A percentile compares a stretch with the other conserved stretches of the same genome.
Evolutionary conservation across 148 eudicot species (phyloP).

Genomic region (Arctostaphylos glauca): DNA sequence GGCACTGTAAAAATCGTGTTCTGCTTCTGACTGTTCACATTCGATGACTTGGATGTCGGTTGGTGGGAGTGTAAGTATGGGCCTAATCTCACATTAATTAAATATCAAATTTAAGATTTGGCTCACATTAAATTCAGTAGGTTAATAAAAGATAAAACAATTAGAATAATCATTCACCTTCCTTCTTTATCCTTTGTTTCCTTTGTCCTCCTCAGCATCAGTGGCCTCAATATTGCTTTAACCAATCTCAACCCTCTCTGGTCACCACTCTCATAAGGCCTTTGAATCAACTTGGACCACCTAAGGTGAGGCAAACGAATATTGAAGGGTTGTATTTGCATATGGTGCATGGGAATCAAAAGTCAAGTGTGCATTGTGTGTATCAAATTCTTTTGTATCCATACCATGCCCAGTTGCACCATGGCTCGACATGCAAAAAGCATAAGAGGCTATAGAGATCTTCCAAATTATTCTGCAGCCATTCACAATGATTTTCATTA

Average conservation of each 20-base stretch:
- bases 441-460: slow-evolving; percentile 60
- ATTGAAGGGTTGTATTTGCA: neutral
- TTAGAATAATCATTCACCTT: slow-evolving; percentile 43
- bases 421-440: slow-evolving; percentile 73
- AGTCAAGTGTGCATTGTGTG: neutral
- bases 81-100: slow-evolving; percentile 32
- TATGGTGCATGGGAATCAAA: neutral
- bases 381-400: neutral
- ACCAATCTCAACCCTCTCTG: slow-evolving; percentile 50
- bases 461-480: slow-evolving; percentile 67
- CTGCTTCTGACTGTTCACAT: slow-evolving; percentile 70
- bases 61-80: slow-evolving; percentile 68
- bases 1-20: slow-evolving; percentile 60
- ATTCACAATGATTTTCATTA: neutral
- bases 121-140: neutral
- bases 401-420: slow-evolving; percentile 79
- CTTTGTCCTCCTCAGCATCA: slow-evolving; percentile 75
- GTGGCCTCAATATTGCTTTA: slow-evolving; percentile 52
- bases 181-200: slow-evolving; percentile 61
- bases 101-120: neutral
- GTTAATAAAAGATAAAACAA: neutral
- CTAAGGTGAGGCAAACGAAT: slow-evolving; percentile 19
- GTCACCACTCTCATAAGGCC: slow-evolving; percentile 64
- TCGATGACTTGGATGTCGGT: slow-evolving; percentile 54
- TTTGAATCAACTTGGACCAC: slow-evolving; percentile 60